These are phyloP conservation scores for Carex pumila DNA, from an alignment of 176 grass and related monocot genomes.

Conservation along the genomic window DNA sequence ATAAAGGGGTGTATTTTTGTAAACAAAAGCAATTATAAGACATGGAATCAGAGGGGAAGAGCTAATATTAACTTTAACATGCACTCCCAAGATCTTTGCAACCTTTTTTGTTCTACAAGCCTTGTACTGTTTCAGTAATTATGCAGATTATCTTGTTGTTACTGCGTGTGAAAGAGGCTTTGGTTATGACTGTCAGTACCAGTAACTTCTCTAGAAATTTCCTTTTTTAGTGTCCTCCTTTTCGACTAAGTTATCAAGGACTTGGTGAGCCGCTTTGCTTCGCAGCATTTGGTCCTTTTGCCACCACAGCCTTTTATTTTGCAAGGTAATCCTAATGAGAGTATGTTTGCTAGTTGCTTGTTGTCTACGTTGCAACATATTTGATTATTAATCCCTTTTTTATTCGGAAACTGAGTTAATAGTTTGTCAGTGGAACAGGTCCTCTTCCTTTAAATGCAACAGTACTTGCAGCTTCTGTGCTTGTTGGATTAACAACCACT, in stretches of 20 bases:
- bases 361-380: background rate
- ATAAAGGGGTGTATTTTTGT: background rate
- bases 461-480: conserved; percentile 62
- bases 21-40: background rate
- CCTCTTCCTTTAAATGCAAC: conserved; percentile 50
- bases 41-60: background rate
- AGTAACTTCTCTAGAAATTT: background rate
- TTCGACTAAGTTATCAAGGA: conserved; percentile 80
- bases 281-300: conserved; percentile 84
- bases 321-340: conserved; percentile 40
- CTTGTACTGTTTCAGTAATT: background rate
- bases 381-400: background rate
- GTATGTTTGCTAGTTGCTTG: conserved; percentile 18
- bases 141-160: background rate
- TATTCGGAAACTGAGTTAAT: conserved; percentile 15
- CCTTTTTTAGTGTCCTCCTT: conserved; percentile 68
- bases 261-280: conserved; percentile 91
- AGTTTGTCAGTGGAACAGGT: conserved; percentile 34
- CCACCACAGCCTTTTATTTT: conserved; percentile 82
- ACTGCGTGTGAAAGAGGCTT: background rate
- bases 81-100: background rate
- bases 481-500: conserved; percentile 90
- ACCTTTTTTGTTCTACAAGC: background rate
- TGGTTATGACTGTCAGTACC: background rate
- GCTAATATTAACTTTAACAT: background rate